Base-by-base conservation (phyloP, 1,139 yeast species). In the Taphrina confusa region DNA sequence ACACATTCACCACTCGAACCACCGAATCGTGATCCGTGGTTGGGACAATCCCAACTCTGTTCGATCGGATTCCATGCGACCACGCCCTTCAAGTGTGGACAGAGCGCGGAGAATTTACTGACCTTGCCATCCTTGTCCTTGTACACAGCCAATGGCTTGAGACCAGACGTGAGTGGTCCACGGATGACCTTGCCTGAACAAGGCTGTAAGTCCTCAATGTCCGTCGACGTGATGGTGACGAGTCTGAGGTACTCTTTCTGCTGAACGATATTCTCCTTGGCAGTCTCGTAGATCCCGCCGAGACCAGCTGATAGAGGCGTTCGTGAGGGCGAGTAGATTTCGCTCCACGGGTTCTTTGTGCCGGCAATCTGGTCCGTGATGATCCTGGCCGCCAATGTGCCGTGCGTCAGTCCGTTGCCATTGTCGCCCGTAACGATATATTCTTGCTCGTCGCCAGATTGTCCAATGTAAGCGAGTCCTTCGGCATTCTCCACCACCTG, bases 371-470 rank as follows among this genome's bases (percentile, higher is more conserved):
- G 33, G 25, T 54, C 51, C 25, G 44, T 27, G 31, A 52, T 31
- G n/a, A 52, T 20, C 20, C 25, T 25, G 12, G 40, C 57, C 8
- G 49, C 57, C 30, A 52, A n/a, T 20, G 40, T 33, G 42, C 50
- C 57, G 33, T 52, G 57, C 28, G 57, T 40, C 33, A 52, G 50
- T 9, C 57, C 58, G 39, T 54, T 54, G 31, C 58, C 58, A 8
- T 42, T 42, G 44, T 54, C 58, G 34, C 58, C 50, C 5, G 58
- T 54, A 14, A 44, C 39, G 22, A 54, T 33, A 36, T 54, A 54
- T 44, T 42, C 49, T n/a, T 40, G 28, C 9, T 49, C 49, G 11
- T 28, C 46, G 16, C 50, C 50, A 5, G 47, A 30, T 22, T 42
- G 58, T 3, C 50, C 58, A 20, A 54, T 54, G 44, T 31, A 54